phyloP scores from a whole-genome alignment of 345 rosid genomes.

The Gossypium stocksii region DNA sequence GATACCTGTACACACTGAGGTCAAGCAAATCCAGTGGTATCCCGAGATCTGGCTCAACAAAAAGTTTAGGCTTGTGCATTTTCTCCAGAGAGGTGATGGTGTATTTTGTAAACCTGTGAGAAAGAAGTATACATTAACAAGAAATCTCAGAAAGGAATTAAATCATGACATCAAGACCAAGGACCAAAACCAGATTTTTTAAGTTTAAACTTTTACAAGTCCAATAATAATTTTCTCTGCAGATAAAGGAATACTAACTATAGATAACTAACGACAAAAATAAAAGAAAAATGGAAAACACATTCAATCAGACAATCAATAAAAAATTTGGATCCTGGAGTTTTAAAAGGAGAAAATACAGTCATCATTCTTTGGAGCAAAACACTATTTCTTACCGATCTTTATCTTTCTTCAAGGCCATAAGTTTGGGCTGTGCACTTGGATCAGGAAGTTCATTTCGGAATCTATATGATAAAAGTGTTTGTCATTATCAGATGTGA shows the following conservation, averaged over 20 bases:
- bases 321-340: not conserved
- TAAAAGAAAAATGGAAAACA: not conserved
- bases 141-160: not conserved
- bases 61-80: constrained; percentile 78
- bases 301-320: not conserved
- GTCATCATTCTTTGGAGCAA: constrained; percentile 5
- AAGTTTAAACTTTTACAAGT: not conserved
- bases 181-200: not conserved
- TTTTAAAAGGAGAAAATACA: not conserved
- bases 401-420: constrained; percentile 73
- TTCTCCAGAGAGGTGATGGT: constrained; percentile 88
- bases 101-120: constrained; percentile 75
- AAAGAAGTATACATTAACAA: constrained; percentile 7
- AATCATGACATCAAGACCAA: constrained; percentile 9
- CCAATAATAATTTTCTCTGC: not conserved
- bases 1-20: constrained; percentile 89
- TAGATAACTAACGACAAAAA: not conserved
- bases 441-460: constrained; percentile 99
- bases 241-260: not conserved
- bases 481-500: constrained; percentile 10
- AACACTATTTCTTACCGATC: constrained; percentile 60
- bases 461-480: constrained; percentile 46
- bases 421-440: constrained; percentile 80
- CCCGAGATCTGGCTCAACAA: constrained; percentile 97
- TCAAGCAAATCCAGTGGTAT: constrained; percentile 96